A percentile compares a stretch with the other conserved stretches of the same genome.
These are phyloP conservation scores for Scedosporium boydii DNA, from an alignment of 2,329 filamentous ascomycete genomes.

Conservation along the genomic window DNA sequence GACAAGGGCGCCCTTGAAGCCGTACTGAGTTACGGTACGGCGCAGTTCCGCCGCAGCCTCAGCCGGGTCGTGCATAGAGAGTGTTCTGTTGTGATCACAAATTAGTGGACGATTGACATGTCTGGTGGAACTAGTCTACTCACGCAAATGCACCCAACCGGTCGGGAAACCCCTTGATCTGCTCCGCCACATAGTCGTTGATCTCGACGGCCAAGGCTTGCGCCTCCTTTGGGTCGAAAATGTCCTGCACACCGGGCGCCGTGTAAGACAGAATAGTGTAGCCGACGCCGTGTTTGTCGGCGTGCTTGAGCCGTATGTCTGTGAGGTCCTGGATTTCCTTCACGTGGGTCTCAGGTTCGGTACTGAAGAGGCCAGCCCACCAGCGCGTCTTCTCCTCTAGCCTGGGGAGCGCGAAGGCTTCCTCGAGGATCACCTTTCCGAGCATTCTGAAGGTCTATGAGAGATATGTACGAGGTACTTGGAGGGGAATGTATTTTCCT, in stretches of 20 bases:
- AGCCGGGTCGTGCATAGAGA: constrained; percentile 43
- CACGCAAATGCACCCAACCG: constrained; percentile 35
- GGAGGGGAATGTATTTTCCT: no score
- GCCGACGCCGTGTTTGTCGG: constrained; percentile 36
- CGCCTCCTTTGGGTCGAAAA: constrained; percentile 30
- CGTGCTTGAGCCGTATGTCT: constrained; percentile 29
- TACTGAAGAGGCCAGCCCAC: constrained; percentile 52
- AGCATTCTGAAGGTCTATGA: constrained; percentile 28
- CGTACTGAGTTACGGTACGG: constrained; percentile 44
- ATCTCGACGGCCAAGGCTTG: constrained; percentile 30
- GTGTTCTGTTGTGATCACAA: constrained; percentile 17
- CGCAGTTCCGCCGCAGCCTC: constrained; percentile 39
- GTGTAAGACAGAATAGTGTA: constrained; percentile 40
- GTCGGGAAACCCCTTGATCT: constrained; percentile 27
- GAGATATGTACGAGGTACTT: no score
- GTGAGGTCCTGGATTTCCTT: constrained; percentile 39
- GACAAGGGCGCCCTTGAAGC: constrained; percentile 54
- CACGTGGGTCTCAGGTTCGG: constrained; percentile 48
- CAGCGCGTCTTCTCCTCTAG: constrained; percentile 48
- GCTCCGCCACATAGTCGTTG: constrained; percentile 29
- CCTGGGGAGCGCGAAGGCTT: constrained; percentile 51
- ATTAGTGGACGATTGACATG: no score
- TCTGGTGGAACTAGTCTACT: background rate
- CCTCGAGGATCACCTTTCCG: constrained; percentile 53
- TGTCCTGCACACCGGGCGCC: constrained; percentile 36